Evolutionary conservation across 2,329 filamentous ascomycete species (phyloP), one percentile per base, ranked within the genome.

Genomic region (Xylariaceae sp.): DNA sequence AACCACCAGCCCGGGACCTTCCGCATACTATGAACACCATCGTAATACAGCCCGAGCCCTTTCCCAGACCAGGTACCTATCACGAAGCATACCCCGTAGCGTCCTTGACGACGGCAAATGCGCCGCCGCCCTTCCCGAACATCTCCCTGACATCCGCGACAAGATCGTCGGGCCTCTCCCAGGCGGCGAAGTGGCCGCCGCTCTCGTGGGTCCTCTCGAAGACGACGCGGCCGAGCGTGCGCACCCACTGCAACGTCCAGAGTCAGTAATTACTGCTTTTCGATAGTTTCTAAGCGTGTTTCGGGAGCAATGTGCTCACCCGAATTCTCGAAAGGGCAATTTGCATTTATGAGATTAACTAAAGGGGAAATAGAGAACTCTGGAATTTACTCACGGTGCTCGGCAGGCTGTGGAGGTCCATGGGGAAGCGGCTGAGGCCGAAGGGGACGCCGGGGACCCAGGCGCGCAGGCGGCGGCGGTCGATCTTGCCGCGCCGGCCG

Each of bases 171-270:
- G 85, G 85, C 20, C 73, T 72, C 69, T 89, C 85, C 63, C 79
- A 81, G 0, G 85, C 80, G 1, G 83, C 84, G 65, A 88, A 88
- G 67, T 88, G 85, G 0, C 85, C 85, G 0, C 83, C 83, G 7
- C 74, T 74, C 1, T 76, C 69, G 48, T 84, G 78, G 5, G 71
- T 64, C 16, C 73, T 75, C 62, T 86, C 80, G 48, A 81, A 84
- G 0, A 88, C 86, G 0, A 89, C 77, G 0, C 80, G 75, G 2
- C 85, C 87, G 7, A 89, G 68, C 0, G 83, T 84, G n/a, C 75
- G 73, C 0, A 75, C 79, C 83, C 83, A 89, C n/a, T n/a, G n/a
- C n/a, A n/a, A n/a, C n/a, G n/a, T n/a, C n/a, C n/a, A n/a, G n/a
- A n/a, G n/a, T n/a, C n/a, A n/a, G n/a, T n/a, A n/a, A n/a, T n/a